Conservation (phyloP, 192 early-diverging fungal genomes). For the Neocallimastix lanati region DNA sequence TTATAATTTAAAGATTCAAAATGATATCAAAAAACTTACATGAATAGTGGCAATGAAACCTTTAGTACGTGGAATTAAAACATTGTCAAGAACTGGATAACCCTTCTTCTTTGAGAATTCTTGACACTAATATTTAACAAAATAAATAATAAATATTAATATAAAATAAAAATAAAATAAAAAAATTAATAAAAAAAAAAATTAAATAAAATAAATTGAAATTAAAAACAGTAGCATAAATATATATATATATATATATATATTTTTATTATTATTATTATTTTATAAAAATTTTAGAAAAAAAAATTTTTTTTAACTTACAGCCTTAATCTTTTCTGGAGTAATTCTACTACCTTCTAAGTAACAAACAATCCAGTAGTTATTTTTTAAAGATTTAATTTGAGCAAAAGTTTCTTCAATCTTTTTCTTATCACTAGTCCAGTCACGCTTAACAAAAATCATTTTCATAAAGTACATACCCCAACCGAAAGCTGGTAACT, state of each 20-base stretch:
- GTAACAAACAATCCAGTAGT: slow-evolving; percentile 3
- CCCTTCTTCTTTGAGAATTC: slow-evolving; percentile 2
- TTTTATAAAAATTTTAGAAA: too few relatives aligned
- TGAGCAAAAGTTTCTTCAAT: background rate
- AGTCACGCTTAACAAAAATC: slow-evolving; percentile 5
- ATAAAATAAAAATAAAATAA: too few relatives aligned
- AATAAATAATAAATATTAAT: too few relatives aligned
- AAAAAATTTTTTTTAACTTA: background rate
- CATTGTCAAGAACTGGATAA: slow-evolving; percentile 3
- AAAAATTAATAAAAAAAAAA: too few relatives aligned
- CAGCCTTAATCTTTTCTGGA: slow-evolving; percentile 4
- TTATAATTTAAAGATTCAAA: too few relatives aligned
- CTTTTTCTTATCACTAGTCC: slow-evolving; percentile 2
- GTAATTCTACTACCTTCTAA: slow-evolving; percentile 8
- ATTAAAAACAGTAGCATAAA: too few relatives aligned
- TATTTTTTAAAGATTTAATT: background rate
- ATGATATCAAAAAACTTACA: background rate
- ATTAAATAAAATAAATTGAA: too few relatives aligned
- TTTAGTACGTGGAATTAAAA: slow-evolving; percentile 4
- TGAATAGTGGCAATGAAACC: slow-evolving; percentile 5
- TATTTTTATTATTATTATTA: too few relatives aligned
- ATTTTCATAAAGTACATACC: background rate
- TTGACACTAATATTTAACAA: slow-evolving; percentile 4
- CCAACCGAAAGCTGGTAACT: background rate
- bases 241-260: too few relatives aligned